Percentiles rank a stretch among this genome's conserved stretches.
phyloP scores from a whole-genome alignment of 2,329 filamentous ascomycete genomes.

The Pseudonectria foliicola region DNA sequence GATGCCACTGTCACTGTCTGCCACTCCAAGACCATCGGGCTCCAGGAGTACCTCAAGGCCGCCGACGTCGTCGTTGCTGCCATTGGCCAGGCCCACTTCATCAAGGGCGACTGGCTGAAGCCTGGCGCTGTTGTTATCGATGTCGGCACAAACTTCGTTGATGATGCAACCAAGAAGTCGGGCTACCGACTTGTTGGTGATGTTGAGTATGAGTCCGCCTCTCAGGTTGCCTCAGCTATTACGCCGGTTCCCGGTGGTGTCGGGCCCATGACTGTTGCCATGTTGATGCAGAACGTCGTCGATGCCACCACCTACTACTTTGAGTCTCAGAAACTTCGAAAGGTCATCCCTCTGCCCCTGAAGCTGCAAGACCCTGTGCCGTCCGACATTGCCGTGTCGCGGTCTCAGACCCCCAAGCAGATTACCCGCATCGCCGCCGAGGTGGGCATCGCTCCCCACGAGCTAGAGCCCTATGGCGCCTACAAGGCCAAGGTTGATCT shows the following conservation, averaged over 20 bases:
- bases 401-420: constrained; percentile 83
- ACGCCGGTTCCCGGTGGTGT: constrained; percentile 96
- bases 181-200: constrained; percentile 90
- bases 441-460: constrained; percentile 78
- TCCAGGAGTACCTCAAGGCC: constrained; percentile 67
- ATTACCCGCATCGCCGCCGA: constrained; percentile 81
- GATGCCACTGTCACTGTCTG: constrained; percentile 96
- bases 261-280: constrained; percentile 97
- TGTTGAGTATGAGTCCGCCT: constrained; percentile 82
- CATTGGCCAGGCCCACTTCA: constrained; percentile 78
- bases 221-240: constrained; percentile 81
- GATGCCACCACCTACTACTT: constrained; percentile 77
- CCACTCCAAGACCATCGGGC: constrained; percentile 76
- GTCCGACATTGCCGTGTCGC: constrained; percentile 91
- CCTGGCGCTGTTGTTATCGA: constrained; percentile 93
- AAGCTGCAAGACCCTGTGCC: constrained; percentile 76
- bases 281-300: constrained; percentile 94
- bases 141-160: constrained; percentile 93
- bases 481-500: constrained; percentile 96
- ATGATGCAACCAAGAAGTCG: constrained; percentile 83
- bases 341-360: constrained; percentile 74
- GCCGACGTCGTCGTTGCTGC: constrained; percentile 90
- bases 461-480: constrained; percentile 89
- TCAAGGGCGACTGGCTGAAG: constrained; percentile 95
- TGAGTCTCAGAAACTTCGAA: constrained; percentile 72